These are phyloP conservation scores for Geotrichum histeridarum DNA, from an alignment of 1,139 yeast genomes.

Conservation along the genomic window DNA sequence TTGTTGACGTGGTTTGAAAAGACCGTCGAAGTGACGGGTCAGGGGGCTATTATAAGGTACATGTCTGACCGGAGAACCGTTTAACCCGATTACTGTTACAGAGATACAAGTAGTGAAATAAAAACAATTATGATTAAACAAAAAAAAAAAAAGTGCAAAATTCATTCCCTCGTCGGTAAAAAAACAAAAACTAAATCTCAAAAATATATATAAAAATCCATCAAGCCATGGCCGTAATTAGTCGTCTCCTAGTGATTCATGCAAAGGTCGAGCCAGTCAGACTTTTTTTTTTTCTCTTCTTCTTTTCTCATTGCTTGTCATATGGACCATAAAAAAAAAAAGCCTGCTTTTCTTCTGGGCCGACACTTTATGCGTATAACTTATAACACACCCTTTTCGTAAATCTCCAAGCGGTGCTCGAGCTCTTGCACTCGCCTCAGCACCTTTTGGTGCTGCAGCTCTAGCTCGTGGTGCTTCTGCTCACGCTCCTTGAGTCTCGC, in stretches of 20 bases:
- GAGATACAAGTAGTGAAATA: background rate
- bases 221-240: too few relatives aligned
- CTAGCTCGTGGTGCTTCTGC: constrained; percentile 11
- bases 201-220: too few relatives aligned
- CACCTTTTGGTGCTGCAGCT: constrained; percentile 10
- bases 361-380: too few relatives aligned
- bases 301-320: background rate
- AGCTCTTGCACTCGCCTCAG: constrained; percentile 7
- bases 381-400: background rate
- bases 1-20: constrained; percentile 90
- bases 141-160: background rate
- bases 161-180: background rate
- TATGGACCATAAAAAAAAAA: background rate
- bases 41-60: constrained; percentile 83
- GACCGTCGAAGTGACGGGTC: constrained; percentile 75
- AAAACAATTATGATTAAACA: background rate
- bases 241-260: too few relatives aligned
- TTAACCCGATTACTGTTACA: constrained; percentile 30
- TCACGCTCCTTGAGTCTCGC: background rate
- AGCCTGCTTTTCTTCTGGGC: background rate
- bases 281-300: background rate
- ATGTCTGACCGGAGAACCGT: constrained; percentile 82
- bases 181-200: background rate
- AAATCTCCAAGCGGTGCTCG: background rate
- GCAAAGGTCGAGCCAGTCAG: background rate